Evolutionary conservation across 352 stramenopile species (phyloP).

Genomic region (Pythium plurisporium): DNA sequence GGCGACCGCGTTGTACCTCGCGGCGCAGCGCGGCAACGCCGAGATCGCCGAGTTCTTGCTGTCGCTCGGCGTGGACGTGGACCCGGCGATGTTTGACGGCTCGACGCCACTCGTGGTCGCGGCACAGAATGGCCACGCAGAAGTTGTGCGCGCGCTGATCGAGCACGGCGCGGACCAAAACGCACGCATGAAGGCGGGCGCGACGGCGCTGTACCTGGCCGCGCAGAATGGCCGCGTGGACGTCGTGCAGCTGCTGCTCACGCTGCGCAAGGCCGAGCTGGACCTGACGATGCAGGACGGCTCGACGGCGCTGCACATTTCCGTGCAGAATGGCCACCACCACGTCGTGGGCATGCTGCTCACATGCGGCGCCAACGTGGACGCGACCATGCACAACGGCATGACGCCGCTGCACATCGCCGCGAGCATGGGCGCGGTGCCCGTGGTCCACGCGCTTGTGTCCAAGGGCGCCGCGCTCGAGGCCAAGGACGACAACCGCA

Average conservation of each 20-base stretch:
- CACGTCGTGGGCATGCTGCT: conserved; percentile 61
- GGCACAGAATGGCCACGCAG: conserved; percentile 23
- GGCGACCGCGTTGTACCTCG: conserved; percentile 23
- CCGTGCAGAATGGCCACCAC: conserved; percentile 63
- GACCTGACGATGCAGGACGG: conserved; percentile 21
- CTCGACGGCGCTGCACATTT: conserved; percentile 28
- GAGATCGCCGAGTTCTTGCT: conserved; percentile 24
- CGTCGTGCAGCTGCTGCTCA: conserved; percentile 20
- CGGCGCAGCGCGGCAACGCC: conserved; percentile 22
- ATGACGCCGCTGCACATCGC: conserved; percentile 29
- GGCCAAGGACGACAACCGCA: conserved; percentile 29
- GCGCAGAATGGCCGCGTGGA: conserved; percentile 18
- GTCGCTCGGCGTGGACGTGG: conserved; percentile 8
- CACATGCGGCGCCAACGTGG: conserved; percentile 36
- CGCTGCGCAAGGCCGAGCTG: conserved; percentile 10
- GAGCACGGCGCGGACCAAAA: conserved; percentile 16
- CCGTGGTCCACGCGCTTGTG: conserved; percentile 18
- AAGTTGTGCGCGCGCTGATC: conserved; percentile 6
- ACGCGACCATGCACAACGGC: conserved; percentile 21
- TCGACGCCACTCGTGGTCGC: conserved; percentile 28
- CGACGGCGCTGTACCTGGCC: conserved; percentile 24
- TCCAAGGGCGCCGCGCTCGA: conserved; percentile 19
- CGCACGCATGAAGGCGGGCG: conserved; percentile 15
- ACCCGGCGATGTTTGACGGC: conserved; percentile 20
- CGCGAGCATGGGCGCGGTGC: conserved; percentile 15